phyloP scores from a whole-genome alignment of 495 filamentous ascomycete species.

The Podospora appendiculata region DNA sequence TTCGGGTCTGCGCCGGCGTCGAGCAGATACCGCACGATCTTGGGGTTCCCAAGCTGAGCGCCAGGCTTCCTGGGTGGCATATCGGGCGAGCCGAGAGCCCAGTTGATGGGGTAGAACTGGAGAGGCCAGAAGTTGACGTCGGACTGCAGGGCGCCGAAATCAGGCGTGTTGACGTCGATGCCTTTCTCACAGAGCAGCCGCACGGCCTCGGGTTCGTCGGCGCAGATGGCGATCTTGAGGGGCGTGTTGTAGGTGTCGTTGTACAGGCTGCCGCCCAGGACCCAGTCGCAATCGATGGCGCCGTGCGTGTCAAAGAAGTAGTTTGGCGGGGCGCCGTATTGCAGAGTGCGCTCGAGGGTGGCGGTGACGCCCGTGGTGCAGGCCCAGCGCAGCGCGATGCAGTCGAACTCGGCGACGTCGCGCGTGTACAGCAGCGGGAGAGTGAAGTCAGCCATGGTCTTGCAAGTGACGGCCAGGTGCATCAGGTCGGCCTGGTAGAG shows the following conservation, averaged over 20 bases:
- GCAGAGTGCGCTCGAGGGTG: slow-evolving; percentile 7
- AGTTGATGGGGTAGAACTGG: not conserved
- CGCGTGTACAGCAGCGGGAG: slow-evolving; percentile 4
- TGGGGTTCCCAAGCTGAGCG: not conserved
- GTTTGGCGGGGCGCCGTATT: slow-evolving; percentile 3
- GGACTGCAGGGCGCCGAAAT: not conserved
- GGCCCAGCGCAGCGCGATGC: slow-evolving; percentile 11
- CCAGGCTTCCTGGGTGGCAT: too few species aligned
- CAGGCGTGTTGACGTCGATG: slow-evolving; percentile 3
- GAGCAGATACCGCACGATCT: slow-evolving; percentile 5
- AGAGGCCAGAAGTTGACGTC: not conserved
- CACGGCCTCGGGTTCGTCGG: slow-evolving; percentile 1
- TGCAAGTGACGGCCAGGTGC: slow-evolving; percentile 9
- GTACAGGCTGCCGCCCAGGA: not conserved
- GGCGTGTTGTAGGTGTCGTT: not conserved
- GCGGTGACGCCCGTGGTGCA: slow-evolving; percentile 7
- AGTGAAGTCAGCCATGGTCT: not conserved
- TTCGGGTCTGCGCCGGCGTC: slow-evolving; percentile 12
- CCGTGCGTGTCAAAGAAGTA: not conserved
- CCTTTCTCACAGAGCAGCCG: slow-evolving; percentile 5
- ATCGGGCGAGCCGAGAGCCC: slow-evolving; percentile 1
- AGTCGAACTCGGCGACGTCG: slow-evolving; percentile 12
- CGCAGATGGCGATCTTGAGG: slow-evolving; percentile 6
- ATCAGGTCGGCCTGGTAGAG: slow-evolving; percentile 14
- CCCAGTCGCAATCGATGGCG: slow-evolving; percentile 3